These are phyloP conservation scores for Breynia disticha DNA, from an alignment of 441 rosid species.

Conservation along the genomic window DNA sequence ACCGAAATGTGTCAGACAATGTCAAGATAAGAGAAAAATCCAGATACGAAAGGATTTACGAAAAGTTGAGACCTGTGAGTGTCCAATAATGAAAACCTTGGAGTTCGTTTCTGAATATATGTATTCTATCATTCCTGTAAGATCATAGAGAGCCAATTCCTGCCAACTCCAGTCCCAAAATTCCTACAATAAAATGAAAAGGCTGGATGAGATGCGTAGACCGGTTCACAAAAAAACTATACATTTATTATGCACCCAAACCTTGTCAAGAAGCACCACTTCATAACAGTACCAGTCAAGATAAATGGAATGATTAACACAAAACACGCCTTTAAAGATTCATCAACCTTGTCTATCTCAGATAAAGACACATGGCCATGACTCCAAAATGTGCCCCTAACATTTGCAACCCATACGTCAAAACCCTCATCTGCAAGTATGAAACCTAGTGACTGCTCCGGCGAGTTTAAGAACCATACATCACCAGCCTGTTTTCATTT, in stretches of 20 bases:
- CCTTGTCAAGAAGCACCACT: not conserved
- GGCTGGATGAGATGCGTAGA: not conserved
- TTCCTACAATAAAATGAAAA: slow-evolving; percentile 36
- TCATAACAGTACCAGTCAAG: not conserved
- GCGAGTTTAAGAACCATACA: slow-evolving; percentile 64
- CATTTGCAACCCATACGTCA: slow-evolving; percentile 90
- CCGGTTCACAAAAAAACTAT: not conserved
- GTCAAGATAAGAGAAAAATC: not conserved
- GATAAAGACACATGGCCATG: slow-evolving; percentile 68
- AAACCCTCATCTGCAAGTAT: slow-evolving; percentile 79
- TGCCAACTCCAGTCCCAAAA: slow-evolving; percentile 99
- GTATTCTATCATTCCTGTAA: slow-evolving; percentile 57
- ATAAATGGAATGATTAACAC: not conserved
- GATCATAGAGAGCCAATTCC: slow-evolving; percentile 76
- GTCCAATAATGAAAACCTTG: slow-evolving; percentile 74
- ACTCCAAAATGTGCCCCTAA: slow-evolving; percentile 87
- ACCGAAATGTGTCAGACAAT: slow-evolving; percentile 9
- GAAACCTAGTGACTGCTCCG: slow-evolving; percentile 63
- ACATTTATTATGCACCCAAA: not conserved
- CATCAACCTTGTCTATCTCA: slow-evolving; percentile 56
- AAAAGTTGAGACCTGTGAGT: slow-evolving; percentile 62
- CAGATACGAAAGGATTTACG: slow-evolving; percentile 1
- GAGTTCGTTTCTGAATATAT: slow-evolving; percentile 40
- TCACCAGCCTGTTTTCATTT: slow-evolving; percentile 57
- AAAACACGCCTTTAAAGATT: not conserved